These are phyloP conservation scores for Sinapis alba DNA, from an alignment of 441 rosid species.

Conservation along the genomic window DNA sequence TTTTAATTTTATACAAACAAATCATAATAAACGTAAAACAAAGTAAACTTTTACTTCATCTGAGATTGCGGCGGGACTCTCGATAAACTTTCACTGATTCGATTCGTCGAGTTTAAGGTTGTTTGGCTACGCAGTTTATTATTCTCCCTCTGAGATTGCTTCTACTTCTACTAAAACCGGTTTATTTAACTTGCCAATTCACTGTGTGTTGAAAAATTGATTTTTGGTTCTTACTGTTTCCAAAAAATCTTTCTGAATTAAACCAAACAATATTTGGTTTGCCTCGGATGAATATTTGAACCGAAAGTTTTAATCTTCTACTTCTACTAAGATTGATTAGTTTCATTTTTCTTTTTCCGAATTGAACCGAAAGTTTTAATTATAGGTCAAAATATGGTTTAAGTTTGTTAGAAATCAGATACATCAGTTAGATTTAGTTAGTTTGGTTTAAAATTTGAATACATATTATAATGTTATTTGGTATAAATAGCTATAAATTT, in stretches of 20 bases:
- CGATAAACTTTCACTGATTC: not conserved
- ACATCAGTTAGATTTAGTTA: not conserved
- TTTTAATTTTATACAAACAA: too few species aligned
- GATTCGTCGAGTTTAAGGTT: not conserved
- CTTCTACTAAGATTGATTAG: too few species aligned
- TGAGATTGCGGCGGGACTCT: too few species aligned
- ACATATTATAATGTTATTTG: too few species aligned
- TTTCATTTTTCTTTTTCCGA: too few species aligned
- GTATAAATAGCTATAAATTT: not conserved
- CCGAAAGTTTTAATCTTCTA: too few species aligned
- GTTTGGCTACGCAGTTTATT: constrained; percentile 6
- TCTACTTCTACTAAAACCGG: not conserved
- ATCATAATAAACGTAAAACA: too few species aligned
- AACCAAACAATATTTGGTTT: not conserved
- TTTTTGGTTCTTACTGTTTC: not conserved
- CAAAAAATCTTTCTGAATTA: not conserved
- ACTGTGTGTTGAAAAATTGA: not conserved
- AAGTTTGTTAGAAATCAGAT: not conserved
- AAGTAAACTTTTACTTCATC: not conserved
- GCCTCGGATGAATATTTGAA: not conserved
- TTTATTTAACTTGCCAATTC: not conserved
- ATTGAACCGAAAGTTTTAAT: not conserved
- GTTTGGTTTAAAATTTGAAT: not conserved
- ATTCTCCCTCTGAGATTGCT: not conserved
- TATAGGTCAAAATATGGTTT: not conserved